These are phyloP conservation scores for Aspergillus latus DNA, from an alignment of 2,329 filamentous ascomycete genomes.

Conservation along the genomic window DNA sequence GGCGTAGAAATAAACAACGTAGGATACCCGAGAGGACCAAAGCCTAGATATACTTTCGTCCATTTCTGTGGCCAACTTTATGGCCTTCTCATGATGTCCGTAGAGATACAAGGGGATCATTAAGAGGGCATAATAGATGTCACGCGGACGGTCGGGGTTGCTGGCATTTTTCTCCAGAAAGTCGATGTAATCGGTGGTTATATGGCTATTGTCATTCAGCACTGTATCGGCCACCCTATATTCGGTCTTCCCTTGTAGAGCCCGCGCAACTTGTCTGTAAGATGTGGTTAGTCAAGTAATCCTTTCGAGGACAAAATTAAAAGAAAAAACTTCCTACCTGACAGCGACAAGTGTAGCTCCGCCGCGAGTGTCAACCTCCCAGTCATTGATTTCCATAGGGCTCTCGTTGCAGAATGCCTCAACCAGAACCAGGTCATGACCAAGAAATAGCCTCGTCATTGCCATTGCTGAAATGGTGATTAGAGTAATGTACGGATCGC, in stretches of 20 bases:
- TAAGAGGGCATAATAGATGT: slow-evolving; percentile 55
- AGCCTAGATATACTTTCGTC: slow-evolving; percentile 43
- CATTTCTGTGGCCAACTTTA: slow-evolving; percentile 45
- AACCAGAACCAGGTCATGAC: slow-evolving; percentile 58
- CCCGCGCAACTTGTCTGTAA: slow-evolving; percentile 54
- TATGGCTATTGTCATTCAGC: slow-evolving; percentile 57
- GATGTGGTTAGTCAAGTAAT: slow-evolving; percentile 12
- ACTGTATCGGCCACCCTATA: slow-evolving; percentile 48
- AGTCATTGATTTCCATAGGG: slow-evolving; percentile 59
- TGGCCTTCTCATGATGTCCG: slow-evolving; percentile 47
- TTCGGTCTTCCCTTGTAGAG: slow-evolving; percentile 62
- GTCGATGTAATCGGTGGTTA: slow-evolving; percentile 50
- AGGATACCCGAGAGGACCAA: slow-evolving; percentile 48
- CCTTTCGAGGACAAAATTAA: no score
- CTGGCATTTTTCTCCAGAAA: slow-evolving; percentile 46
- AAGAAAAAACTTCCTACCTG: slow-evolving; percentile 29
- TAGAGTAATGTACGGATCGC: slow-evolving; percentile 59
- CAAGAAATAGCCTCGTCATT: slow-evolving; percentile 56
- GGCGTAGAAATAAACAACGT: slow-evolving; percentile 47
- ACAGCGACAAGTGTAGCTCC: slow-evolving; percentile 57
- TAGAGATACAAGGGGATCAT: slow-evolving; percentile 49
- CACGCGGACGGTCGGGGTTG: slow-evolving; percentile 54
- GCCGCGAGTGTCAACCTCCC: slow-evolving; percentile 58
- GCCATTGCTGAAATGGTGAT: slow-evolving; percentile 61
- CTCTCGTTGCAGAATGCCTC: slow-evolving; percentile 59